These are phyloP conservation scores for Eucalyptus globulus DNA, from an alignment of 345 rosid genomes.

Conservation along the genomic window DNA sequence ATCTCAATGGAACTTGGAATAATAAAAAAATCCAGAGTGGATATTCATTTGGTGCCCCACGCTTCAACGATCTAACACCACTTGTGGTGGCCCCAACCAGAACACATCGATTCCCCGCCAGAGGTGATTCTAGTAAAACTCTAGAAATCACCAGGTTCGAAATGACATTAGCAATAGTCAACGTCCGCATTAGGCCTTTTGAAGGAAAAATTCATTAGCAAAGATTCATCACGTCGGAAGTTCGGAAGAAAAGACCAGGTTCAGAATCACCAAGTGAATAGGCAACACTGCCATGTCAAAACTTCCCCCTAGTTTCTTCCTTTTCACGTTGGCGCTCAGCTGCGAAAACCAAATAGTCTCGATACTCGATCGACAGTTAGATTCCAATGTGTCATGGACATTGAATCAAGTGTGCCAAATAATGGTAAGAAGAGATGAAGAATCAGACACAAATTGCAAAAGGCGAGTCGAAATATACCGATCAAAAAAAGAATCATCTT, in stretches of 20 bases:
- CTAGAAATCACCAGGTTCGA: background rate
- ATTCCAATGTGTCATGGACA: background rate
- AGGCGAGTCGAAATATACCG: background rate
- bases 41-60: background rate
- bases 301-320: background rate
- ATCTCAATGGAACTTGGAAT: background rate
- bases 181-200: background rate
- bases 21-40: background rate
- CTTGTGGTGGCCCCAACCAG: background rate
- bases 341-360: background rate
- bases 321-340: background rate
- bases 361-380: background rate
- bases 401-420: background rate
- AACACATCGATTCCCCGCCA: background rate
- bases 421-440: background rate
- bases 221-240: background rate
- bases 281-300: background rate
- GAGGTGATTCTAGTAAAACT: background rate
- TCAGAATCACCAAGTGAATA: background rate
- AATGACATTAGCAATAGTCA: background rate
- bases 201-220: background rate
- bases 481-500: background rate
- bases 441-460: background rate
- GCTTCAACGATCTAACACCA: background rate
- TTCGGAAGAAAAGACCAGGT: background rate